phyloP scores from a whole-genome alignment of 2,329 filamentous ascomycete genomes.

The Fusarium miscanthi region DNA sequence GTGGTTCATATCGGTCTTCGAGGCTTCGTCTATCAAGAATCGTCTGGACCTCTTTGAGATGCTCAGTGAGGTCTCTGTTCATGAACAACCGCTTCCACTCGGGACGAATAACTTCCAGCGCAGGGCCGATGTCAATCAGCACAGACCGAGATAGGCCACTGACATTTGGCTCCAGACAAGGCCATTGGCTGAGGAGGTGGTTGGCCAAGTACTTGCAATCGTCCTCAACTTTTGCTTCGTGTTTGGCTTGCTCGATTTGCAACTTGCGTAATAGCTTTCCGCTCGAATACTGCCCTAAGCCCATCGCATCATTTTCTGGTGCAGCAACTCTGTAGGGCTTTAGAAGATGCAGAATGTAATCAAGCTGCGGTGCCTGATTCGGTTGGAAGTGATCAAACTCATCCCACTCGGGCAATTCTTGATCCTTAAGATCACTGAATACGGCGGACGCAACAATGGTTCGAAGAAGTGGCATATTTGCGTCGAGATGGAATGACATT shows the following conservation, averaged over 20 bases:
- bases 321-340: constrained; percentile 31
- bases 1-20: constrained; percentile 26
- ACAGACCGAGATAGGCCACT: constrained; percentile 20
- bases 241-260: constrained; percentile 30
- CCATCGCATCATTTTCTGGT: constrained; percentile 5
- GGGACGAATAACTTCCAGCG: constrained; percentile 39
- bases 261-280: constrained; percentile 39
- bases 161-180: constrained; percentile 39
- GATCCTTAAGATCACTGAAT: constrained; percentile 32
- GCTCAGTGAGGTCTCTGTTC: constrained; percentile 36
- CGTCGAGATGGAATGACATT: constrained; percentile 39
- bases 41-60: constrained; percentile 31
- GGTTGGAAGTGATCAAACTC: constrained; percentile 40
- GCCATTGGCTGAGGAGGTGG: constrained; percentile 42
- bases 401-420: constrained; percentile 34
- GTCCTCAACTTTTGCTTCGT: constrained; percentile 39
- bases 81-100: constrained; percentile 43
- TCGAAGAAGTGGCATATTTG: constrained; percentile 34
- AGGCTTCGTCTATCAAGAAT: constrained; percentile 33
- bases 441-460: constrained; percentile 38
- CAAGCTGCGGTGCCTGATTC: constrained; percentile 33
- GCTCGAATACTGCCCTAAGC: constrained; percentile 35
- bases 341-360: constrained; percentile 33
- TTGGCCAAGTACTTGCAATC: constrained; percentile 39
- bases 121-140: constrained; percentile 38